Base-by-base conservation (phyloP, 805 yeast species). In the Brettanomyces naardenensis region DNA sequence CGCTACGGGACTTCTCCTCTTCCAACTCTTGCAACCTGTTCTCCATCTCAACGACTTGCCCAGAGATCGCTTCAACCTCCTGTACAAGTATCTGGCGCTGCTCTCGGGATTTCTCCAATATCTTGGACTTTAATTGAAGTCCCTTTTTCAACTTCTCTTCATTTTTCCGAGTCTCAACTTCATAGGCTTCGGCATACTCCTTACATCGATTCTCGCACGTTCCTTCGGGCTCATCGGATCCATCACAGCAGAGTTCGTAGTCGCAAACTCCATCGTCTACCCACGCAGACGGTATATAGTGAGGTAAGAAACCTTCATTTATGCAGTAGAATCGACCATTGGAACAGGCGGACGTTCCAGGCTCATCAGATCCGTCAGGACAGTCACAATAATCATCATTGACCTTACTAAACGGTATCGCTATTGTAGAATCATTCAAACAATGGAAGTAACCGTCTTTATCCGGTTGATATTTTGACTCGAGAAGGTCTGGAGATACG, bases 301-400 rank as follows among this genome's bases (percentile, higher is more conserved):
- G 66, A 0, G 88, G 75, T 4, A 68, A 51, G 46, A 75, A 81
- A 3, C 95, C 95, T 35, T 69, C 64, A 52, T 92, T 92, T 6
- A 59, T 73, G 61, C 98, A 90, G 57, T 75, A 88, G 52, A 87
- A 89, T 33, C 48, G 36, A 11, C 63, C 52, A 38, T 59, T 43
- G 14, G 58, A 51, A 58, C 97, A 90, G 0, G 96, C 96, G 28
- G 80, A 65, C 1, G 97, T 90, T 0, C 97, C 97, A 0, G 97
- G 96, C 58, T 92, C 97, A 62, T 92, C 98, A 4, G 89, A 78
- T 0, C 97, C 97, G 61, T 92, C 98, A 0, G 97, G 97, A 63
- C 97, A 90, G 53, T 92, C 97, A 61, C 97, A 90, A 53, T 71
- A 80, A 49, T 88, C 82, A 58, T 92, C 97, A 56, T 90, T 90